phyloP scores from a whole-genome alignment of 192 early-diverging fungal genomes.

The Phlyctochytrium bullatum region DNA sequence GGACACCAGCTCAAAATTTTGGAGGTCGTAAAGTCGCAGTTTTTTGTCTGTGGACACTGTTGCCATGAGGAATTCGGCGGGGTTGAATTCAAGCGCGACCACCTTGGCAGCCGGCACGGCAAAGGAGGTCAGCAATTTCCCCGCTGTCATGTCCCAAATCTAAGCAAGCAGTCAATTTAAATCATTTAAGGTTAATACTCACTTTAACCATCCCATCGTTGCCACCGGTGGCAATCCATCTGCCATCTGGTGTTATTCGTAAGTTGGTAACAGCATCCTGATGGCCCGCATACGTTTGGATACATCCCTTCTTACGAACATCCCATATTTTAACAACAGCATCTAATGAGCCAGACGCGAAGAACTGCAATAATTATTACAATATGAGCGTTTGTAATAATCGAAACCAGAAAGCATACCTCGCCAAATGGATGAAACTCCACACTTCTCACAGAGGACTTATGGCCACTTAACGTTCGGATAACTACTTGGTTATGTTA shows the following conservation, averaged over 20 bases:
- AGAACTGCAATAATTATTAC: too few species aligned
- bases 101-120: conserved; percentile 35
- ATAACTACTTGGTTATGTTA: conserved; percentile 36
- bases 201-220: conserved; percentile 47
- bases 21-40: conserved; percentile 54
- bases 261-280: conserved; percentile 29
- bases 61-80: conserved; percentile 56
- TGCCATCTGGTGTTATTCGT: conserved; percentile 59
- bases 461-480: conserved; percentile 55
- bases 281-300: conserved; percentile 58
- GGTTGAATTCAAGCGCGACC: conserved; percentile 53
- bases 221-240: conserved; percentile 56
- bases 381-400: too few species aligned
- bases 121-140: conserved; percentile 47
- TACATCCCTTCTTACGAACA: conserved; percentile 57
- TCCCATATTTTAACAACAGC: conserved; percentile 61
- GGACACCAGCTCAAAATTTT: conserved; percentile 48
- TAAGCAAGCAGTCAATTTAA: conserved; percentile 12
- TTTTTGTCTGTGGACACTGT: conserved; percentile 36
- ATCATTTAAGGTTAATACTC: not conserved
- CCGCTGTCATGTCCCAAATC: conserved; percentile 63
- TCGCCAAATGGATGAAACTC: conserved; percentile 69
- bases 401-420: too few species aligned
- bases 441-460: conserved; percentile 33
- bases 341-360: conserved; percentile 59